Evolutionary conservation across 768 basidiomycete species (phyloP).

Genomic region (Mycena galopus): DNA sequence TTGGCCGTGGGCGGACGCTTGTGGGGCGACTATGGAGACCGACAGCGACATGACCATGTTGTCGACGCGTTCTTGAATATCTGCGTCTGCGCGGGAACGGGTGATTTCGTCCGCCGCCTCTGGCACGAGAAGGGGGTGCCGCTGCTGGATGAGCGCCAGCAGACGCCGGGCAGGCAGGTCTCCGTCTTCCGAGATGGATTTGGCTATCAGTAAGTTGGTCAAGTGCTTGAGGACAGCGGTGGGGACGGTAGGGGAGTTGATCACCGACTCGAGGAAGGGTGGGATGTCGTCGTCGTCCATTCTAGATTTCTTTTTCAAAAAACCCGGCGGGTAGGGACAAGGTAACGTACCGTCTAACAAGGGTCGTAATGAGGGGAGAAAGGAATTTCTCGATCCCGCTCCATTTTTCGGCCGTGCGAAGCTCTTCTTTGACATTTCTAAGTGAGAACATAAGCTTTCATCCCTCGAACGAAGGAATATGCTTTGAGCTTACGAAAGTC

Average conservation of each 20-base stretch:
- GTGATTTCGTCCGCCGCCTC: slow-evolving; percentile 53
- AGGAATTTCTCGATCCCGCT: slow-evolving; percentile 69
- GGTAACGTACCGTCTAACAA: slow-evolving; percentile 51
- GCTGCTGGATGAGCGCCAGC: slow-evolving; percentile 74
- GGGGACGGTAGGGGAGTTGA: slow-evolving; percentile 52
- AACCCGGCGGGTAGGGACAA: not conserved
- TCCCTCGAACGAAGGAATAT: not conserved
- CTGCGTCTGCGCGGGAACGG: slow-evolving; percentile 46
- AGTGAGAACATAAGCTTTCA: not conserved
- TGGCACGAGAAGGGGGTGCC: slow-evolving; percentile 67
- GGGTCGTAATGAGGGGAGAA: slow-evolving; percentile 60
- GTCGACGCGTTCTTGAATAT: slow-evolving; percentile 59
- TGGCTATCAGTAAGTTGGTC: slow-evolving; percentile 44
- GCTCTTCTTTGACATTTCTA: slow-evolving; percentile 60
- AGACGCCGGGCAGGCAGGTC: slow-evolving; percentile 52
- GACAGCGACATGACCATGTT: slow-evolving; percentile 72
- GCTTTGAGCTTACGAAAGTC: slow-evolving; percentile 60
- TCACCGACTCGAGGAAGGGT: slow-evolving; percentile 53
- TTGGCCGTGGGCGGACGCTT: slow-evolving; percentile 30
- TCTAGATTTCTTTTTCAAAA: slow-evolving; percentile 36
- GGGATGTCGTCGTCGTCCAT: slow-evolving; percentile 46
- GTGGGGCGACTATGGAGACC: slow-evolving; percentile 53
- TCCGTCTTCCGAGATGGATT: slow-evolving; percentile 43
- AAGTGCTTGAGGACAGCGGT: slow-evolving; percentile 48
- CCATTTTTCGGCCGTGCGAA: slow-evolving; percentile 59